Conservation (phyloP, 495 filamentous ascomycete species). For the Chaetomium fimeti region DNA sequence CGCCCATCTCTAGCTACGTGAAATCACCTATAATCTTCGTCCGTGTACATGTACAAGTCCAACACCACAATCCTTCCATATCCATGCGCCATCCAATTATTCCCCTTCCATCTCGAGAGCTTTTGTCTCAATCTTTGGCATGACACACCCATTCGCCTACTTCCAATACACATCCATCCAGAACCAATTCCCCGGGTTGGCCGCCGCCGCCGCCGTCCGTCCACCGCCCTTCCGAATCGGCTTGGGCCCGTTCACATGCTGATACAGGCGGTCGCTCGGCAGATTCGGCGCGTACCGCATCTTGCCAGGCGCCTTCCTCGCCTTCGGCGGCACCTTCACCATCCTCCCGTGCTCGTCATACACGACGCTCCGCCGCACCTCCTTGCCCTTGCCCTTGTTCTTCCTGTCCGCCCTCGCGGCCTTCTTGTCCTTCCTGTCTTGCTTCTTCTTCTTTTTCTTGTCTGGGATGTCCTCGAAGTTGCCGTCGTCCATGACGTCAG, state of each 20-base stretch:
- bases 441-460: background rate
- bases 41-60: too few relatives aligned
- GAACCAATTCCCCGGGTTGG: slow-evolving; percentile 23
- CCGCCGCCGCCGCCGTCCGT: slow-evolving; percentile 12
- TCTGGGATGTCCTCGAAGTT: slow-evolving; percentile 2
- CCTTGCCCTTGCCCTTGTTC: background rate
- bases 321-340: background rate
- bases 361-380: background rate
- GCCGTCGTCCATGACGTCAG: slow-evolving; percentile 10
- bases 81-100: too few relatives aligned
- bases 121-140: background rate
- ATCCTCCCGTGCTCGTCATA: background rate
- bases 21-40: too few relatives aligned
- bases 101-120: too few relatives aligned
- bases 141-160: background rate
- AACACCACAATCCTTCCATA: too few relatives aligned
- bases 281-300: slow-evolving; percentile 10
- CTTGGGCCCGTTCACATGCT: slow-evolving; percentile 14
- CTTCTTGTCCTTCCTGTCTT: background rate
- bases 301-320: background rate
- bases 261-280: slow-evolving; percentile 11
- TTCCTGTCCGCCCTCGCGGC: background rate
- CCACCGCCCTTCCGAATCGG: background rate
- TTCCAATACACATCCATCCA: slow-evolving; percentile 29
- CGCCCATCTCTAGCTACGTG: too few relatives aligned